phyloP scores from a whole-genome alignment of 116 monocot genomes.

The Trichopus zeylanicus region DNA sequence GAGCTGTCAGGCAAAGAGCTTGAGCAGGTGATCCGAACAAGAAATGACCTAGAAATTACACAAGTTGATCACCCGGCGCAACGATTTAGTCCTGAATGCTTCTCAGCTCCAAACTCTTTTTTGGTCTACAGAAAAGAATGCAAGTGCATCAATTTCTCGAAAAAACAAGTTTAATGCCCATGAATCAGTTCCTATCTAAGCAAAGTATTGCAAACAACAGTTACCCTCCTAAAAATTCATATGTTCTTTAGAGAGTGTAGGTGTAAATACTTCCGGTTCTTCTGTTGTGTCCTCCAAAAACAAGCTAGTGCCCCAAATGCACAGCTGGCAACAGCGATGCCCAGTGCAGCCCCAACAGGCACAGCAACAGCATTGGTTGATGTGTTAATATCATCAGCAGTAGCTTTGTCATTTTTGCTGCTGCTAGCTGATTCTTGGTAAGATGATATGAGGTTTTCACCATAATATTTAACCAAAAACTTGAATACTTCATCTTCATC shows the following conservation, averaged over 20 bases:
- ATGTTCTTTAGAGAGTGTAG: constrained; percentile 91
- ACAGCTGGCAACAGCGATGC: constrained; percentile 76
- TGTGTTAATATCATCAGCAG: constrained; percentile 22
- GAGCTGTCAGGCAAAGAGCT: too few species aligned
- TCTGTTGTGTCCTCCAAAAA: constrained; percentile 88
- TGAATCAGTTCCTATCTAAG: not conserved
- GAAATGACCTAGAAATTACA: too few species aligned
- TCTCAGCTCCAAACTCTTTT: not conserved
- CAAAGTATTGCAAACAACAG: not conserved
- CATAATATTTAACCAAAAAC: constrained; percentile 69
- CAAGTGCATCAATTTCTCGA: not conserved
- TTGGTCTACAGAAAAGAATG: not conserved
- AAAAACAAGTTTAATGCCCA: not conserved
- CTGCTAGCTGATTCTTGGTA: constrained; percentile 16
- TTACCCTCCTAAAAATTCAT: constrained; percentile 62
- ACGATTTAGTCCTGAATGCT: too few species aligned
- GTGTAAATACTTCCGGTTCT: constrained; percentile 96
- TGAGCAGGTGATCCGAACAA: too few species aligned
- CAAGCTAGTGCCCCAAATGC: constrained; percentile 83
- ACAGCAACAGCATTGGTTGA: constrained; percentile 57
- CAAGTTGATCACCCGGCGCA: too few species aligned
- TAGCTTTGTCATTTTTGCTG: constrained; percentile 9
- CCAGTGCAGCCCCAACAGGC: constrained; percentile 73
- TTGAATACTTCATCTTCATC: constrained; percentile 65
- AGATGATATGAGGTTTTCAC: constrained; percentile 51